Conservation (phyloP, 768 basidiomycete genomes). For the Tylopilus sp. region DNA sequence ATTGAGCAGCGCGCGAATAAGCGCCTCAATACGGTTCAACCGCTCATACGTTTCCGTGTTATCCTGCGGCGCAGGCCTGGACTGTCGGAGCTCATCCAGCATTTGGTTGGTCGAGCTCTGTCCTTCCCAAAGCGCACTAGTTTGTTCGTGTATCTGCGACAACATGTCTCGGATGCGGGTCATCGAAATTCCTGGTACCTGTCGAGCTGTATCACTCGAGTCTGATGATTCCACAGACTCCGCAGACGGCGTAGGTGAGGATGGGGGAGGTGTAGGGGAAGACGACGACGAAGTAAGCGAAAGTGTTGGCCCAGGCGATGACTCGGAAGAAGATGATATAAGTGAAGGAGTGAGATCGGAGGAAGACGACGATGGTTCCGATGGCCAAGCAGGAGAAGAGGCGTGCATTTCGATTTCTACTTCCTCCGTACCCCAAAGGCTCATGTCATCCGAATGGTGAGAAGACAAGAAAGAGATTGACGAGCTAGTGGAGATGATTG, state of each 20-base stretch:
- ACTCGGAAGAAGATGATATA: slow-evolving; percentile 31
- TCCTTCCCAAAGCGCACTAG: slow-evolving; percentile 56
- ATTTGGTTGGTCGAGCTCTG: slow-evolving; percentile 59
- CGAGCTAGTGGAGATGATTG: slow-evolving; percentile 37
- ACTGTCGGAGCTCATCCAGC: slow-evolving; percentile 58
- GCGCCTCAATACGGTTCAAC: slow-evolving; percentile 22
- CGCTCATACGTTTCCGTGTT: slow-evolving; percentile 38
- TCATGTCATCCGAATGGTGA: slow-evolving; percentile 72
- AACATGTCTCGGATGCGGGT: slow-evolving; percentile 52
- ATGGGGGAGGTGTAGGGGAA: slow-evolving; percentile 34
- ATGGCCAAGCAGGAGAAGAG: slow-evolving; percentile 37
- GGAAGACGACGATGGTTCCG: slow-evolving; percentile 28
- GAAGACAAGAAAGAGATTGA: slow-evolving; percentile 48
- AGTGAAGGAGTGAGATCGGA: slow-evolving; percentile 32
- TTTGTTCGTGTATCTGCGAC: slow-evolving; percentile 54
- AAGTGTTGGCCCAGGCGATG: slow-evolving; percentile 36
- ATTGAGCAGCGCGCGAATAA: slow-evolving; percentile 16
- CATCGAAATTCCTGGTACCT: slow-evolving; percentile 32
- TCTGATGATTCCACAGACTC: slow-evolving; percentile 30
- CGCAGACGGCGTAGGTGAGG: slow-evolving; percentile 35
- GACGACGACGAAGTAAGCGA: slow-evolving; percentile 37
- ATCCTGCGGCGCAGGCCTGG: slow-evolving; percentile 39
- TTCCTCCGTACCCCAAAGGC: slow-evolving; percentile 40
- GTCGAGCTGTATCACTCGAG: slow-evolving; percentile 36
- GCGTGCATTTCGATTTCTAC: slow-evolving; percentile 17